A percentile compares a stretch with the other conserved stretches of the same genome.
Evolutionary conservation across 352 stramenopile genomes (phyloP).

Genomic region (Stephanocyclus meneghinianus): DNA sequence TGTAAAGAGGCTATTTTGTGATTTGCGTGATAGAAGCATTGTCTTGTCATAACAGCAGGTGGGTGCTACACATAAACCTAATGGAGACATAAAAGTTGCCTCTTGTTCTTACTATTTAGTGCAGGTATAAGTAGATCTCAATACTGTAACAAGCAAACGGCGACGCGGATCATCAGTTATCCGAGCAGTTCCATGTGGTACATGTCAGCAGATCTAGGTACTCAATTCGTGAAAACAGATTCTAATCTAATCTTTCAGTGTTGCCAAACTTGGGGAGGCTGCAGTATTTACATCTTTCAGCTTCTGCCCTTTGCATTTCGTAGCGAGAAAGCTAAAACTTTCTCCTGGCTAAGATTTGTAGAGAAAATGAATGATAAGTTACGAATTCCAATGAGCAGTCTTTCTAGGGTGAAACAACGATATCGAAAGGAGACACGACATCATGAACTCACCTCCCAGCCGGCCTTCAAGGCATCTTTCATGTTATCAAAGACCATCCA

Average conservation of each 20-base stretch:
- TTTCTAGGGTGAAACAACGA: background rate
- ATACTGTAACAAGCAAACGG: no score
- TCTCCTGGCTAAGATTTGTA: conserved; percentile 59
- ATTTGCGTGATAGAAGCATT: background rate
- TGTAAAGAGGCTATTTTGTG: conserved; percentile 14
- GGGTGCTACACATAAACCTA: no score
- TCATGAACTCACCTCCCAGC: conserved; percentile 65
- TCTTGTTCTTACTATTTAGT: no score
- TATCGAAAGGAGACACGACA: conserved; percentile 7
- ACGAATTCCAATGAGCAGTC: background rate
- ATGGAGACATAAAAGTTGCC: no score
- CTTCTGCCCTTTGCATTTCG: conserved; percentile 74
- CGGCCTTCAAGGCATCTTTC: conserved; percentile 74
- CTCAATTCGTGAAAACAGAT: no score
- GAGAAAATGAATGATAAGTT: conserved; percentile 9
- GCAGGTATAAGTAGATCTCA: no score
- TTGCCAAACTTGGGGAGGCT: conserved; percentile 12
- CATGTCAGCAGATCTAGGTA: no score
- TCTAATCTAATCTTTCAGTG: conserved; percentile 7
- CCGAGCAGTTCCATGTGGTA: no score
- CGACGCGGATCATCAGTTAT: no score
- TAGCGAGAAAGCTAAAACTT: conserved; percentile 79
- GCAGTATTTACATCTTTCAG: conserved; percentile 44
- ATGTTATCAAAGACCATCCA: conserved; percentile 74
- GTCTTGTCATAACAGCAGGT: no score